phyloP scores from a whole-genome alignment of 768 basidiomycete genomes.

The Mycena alexandri region DNA sequence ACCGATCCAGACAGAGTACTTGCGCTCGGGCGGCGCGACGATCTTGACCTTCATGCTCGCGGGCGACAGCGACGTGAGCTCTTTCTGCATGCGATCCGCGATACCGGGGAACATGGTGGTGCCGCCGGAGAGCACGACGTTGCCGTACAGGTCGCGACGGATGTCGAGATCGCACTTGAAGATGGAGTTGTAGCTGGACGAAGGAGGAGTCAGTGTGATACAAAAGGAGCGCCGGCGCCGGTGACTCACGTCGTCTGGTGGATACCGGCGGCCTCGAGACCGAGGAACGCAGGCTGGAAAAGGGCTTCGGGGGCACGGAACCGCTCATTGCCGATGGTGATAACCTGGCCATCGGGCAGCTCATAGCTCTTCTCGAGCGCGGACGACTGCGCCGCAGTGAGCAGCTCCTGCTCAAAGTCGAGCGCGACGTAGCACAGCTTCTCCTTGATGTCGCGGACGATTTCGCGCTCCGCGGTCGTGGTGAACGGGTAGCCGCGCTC shows the following conservation, averaged over 20 bases:
- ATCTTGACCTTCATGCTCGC: conserved; percentile 75
- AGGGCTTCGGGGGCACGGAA: conserved; percentile 82
- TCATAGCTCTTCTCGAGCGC: conserved; percentile 41
- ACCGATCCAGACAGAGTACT: conserved; percentile 60
- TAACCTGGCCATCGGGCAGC: conserved; percentile 76
- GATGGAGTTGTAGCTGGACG: conserved; percentile 67
- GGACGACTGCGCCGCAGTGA: conserved; percentile 37
- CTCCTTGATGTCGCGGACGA: conserved; percentile 86
- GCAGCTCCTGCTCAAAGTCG: conserved; percentile 40
- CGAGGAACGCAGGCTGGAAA: conserved; percentile 80
- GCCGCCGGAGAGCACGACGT: conserved; percentile 38
- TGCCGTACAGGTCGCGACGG: conserved; percentile 38
- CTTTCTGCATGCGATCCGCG: conserved; percentile 72
- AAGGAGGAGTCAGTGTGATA: conserved; percentile 14
- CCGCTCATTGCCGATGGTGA: conserved; percentile 82
- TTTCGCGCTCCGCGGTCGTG: conserved; percentile 80
- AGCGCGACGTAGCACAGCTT: conserved; percentile 52
- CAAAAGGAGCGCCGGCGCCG: conserved; percentile 8
- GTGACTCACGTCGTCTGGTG: conserved; percentile 71
- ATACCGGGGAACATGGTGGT: conserved; percentile 41
- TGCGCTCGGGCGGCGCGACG: conserved; percentile 77
- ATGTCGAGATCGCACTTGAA: conserved; percentile 56
- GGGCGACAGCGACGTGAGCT: conserved; percentile 74
- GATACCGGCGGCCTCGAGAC: conserved; percentile 49
- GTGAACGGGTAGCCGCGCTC: conserved; percentile 85